A percentile compares a stretch with the other conserved stretches of the same genome.
Evolutionary conservation across 2,329 filamentous ascomycete species (phyloP).

Genomic region (Aspergillus ochraceus): DNA sequence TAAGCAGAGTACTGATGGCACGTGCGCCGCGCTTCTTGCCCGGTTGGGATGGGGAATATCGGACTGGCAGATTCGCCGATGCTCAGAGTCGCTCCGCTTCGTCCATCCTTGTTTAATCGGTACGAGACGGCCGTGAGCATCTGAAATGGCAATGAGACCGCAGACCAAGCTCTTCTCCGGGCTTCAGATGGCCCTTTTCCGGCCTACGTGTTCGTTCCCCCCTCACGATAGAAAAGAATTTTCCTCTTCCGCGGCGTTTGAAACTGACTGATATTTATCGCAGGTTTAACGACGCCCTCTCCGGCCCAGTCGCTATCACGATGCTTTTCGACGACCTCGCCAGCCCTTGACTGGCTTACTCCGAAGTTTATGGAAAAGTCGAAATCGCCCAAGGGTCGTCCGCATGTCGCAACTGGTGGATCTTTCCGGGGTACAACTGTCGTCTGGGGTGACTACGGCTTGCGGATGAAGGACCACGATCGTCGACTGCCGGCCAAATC

Average conservation of each 20-base stretch:
- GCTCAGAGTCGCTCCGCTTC: slow-evolving; percentile 19
- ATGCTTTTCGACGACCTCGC: slow-evolving; percentile 71
- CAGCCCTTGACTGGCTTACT: slow-evolving; percentile 71
- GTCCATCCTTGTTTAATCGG: slow-evolving; percentile 7
- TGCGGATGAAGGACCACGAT: slow-evolving; percentile 92
- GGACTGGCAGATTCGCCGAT: slow-evolving; percentile 24
- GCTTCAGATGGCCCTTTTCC: slow-evolving; percentile 34
- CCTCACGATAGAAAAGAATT: slow-evolving; percentile 7
- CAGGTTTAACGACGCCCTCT: slow-evolving; percentile 30
- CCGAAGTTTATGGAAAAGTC: slow-evolving; percentile 77
- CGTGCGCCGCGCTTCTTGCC: slow-evolving; percentile 26
- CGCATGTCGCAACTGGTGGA: slow-evolving; percentile 85
- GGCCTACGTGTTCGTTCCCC: slow-evolving; percentile 33
- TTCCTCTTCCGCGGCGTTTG: background rate
- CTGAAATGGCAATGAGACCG: slow-evolving; percentile 32
- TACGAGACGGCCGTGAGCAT: slow-evolving; percentile 8
- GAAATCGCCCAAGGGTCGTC: slow-evolving; percentile 85
- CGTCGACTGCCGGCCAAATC: slow-evolving; percentile 84
- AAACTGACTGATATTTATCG: slow-evolving; percentile 21
- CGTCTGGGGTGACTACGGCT: slow-evolving; percentile 91
- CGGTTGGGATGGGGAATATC: slow-evolving; percentile 18
- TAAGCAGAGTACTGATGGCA: slow-evolving; percentile 24
- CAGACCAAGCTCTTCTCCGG: slow-evolving; percentile 38
- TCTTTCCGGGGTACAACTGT: slow-evolving; percentile 91
- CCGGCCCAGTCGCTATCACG: slow-evolving; percentile 49